These are phyloP conservation scores for Ganoderma resinaceum DNA, from an alignment of 1,284 basidiomycete genomes.

Conservation along the genomic window DNA sequence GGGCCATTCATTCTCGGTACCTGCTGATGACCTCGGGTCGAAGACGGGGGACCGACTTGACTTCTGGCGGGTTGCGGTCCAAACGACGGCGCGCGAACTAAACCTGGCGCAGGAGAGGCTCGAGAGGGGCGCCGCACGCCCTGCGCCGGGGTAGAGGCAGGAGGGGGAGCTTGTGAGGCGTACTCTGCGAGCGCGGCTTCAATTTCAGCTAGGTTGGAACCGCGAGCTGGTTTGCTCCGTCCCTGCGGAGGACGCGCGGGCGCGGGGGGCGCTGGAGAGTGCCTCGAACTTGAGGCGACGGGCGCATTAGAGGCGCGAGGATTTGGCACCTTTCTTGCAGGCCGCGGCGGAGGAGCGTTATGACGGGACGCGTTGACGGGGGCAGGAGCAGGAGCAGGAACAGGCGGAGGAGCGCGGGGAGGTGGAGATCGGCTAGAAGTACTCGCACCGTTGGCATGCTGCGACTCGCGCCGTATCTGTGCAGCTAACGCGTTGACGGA, in stretches of 20 bases:
- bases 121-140: background rate
- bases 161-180: slow-evolving; percentile 3
- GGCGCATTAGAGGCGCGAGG: background rate
- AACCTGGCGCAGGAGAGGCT: slow-evolving; percentile 5
- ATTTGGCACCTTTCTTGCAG: background rate
- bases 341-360: background rate
- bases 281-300: slow-evolving; percentile 8
- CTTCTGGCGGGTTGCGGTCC: background rate
- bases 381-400: slow-evolving; percentile 2
- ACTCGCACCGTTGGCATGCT: slow-evolving; percentile 4
- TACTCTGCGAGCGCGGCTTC: slow-evolving; percentile 24
- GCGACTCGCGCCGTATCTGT: slow-evolving; percentile 9
- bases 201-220: slow-evolving; percentile 14
- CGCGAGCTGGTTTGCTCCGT: background rate
- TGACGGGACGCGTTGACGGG: background rate
- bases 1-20: background rate
- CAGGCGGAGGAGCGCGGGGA: background rate
- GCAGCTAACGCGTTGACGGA: slow-evolving; percentile 22
- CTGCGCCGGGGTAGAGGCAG: background rate
- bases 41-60: background rate
- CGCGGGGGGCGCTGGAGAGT: background rate
- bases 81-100: background rate
- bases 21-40: background rate
- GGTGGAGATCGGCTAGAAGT: background rate
- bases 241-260: background rate